Evolutionary conservation across 148 eudicot genomes (phyloP).

Genomic region (Salicornia ramosissima): DNA sequence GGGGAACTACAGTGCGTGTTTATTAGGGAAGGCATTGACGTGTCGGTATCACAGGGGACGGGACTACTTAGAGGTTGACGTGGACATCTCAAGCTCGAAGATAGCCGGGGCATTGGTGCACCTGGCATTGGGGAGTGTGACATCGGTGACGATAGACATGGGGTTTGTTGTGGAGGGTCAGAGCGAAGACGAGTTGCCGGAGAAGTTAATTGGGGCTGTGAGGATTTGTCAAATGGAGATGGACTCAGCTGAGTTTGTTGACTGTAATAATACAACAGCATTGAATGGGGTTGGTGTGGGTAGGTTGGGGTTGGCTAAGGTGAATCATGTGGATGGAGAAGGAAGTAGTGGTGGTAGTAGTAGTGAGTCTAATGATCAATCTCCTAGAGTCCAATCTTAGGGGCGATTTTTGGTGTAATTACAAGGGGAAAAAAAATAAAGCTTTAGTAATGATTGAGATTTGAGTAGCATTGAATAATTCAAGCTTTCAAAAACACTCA

Average conservation of each 20-base stretch:
- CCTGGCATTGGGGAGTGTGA: constrained; percentile 76
- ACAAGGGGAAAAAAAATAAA: not conserved
- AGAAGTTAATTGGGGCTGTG: constrained; percentile 71
- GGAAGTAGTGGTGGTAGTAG: constrained; percentile 9
- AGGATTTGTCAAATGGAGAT: constrained; percentile 86
- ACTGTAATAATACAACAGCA: constrained; percentile 23
- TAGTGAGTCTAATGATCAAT: not conserved
- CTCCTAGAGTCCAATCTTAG: constrained; percentile 8
- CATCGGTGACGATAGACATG: constrained; percentile 82
- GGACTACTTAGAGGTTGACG: constrained; percentile 78
- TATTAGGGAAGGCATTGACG: constrained; percentile 72
- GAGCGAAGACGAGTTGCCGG: constrained; percentile 77
- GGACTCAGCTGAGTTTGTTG: constrained; percentile 61
- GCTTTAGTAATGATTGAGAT: not conserved
- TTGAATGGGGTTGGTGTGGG: constrained; percentile 20
- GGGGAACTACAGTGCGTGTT: constrained; percentile 76
- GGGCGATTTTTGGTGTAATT: not conserved
- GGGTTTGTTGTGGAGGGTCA: constrained; percentile 85
- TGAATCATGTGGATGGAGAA: constrained; percentile 36
- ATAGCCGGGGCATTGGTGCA: constrained; percentile 74
- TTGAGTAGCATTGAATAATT: not conserved
- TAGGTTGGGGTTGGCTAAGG: constrained; percentile 28
- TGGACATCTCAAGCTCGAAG: constrained; percentile 77
- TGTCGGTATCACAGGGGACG: constrained; percentile 63
- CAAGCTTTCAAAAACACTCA: not conserved